Conservation (phyloP, 108 stramenopile species). For the Fragilaria crotonensis region DNA sequence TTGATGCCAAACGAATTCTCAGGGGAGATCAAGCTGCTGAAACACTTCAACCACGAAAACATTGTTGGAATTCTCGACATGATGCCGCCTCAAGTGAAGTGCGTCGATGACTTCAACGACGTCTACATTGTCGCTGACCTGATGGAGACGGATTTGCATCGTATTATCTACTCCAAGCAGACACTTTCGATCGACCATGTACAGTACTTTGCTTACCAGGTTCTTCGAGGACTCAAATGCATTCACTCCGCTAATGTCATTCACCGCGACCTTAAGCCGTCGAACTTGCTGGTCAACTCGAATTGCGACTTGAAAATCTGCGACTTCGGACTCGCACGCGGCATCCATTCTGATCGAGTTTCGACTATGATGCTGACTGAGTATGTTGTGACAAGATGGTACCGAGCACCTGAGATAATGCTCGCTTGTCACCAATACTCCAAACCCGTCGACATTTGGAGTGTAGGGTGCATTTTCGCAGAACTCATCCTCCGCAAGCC, state of each 20-base stretch:
- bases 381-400: constrained; percentile 98
- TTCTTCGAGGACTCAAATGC: constrained; percentile 95
- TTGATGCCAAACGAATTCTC: constrained; percentile 99
- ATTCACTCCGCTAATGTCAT: constrained; percentile 98
- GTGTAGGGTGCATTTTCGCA: constrained; percentile 98
- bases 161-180: constrained; percentile 99
- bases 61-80: constrained; percentile 82
- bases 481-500: constrained; percentile 94
- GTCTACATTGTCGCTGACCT: constrained; percentile 97
- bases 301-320: constrained; percentile 99
- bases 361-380: constrained; percentile 83
- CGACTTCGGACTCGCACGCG: constrained; percentile 97
- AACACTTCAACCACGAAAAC: constrained; percentile 89
- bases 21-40: constrained; percentile 96
- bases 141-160: constrained; percentile 99
- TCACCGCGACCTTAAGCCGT: constrained; percentile 97
- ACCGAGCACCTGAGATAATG: constrained; percentile 99
- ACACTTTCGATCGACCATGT: constrained; percentile 93
- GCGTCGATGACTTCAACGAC: constrained; percentile 89
- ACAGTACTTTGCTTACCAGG: constrained; percentile 97
- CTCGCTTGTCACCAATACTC: constrained; percentile 98
- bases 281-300: constrained; percentile 96
- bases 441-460: constrained; percentile 94
- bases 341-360: constrained; percentile 56
- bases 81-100: constrained; percentile 80